Evolutionary conservation across 306 rosid genomes (phyloP).

Genomic region (Cicer bijugum): DNA sequence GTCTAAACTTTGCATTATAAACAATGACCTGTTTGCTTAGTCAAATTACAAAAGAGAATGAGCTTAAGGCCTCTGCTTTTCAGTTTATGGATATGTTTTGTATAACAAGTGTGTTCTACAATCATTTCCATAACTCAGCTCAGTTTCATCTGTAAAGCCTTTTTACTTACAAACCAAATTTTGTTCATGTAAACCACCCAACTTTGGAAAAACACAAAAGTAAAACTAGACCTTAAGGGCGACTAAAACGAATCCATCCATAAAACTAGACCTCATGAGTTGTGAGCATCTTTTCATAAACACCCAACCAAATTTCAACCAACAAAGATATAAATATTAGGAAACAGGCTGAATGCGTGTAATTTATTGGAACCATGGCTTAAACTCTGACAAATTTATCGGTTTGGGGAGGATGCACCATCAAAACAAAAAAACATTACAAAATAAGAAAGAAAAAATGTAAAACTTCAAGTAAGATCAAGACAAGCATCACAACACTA

Average conservation of each 20-base stretch:
- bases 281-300: background rate
- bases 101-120: background rate
- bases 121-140: background rate
- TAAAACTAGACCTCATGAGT: background rate
- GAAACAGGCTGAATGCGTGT: background rate
- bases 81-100: background rate
- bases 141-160: constrained; percentile 5
- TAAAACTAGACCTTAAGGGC: constrained; percentile 1
- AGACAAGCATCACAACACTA: constrained; percentile 10
- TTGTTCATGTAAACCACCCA: background rate
- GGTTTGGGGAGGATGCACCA: constrained; percentile 1
- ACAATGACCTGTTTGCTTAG: background rate
- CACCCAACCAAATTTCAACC: constrained; percentile 34
- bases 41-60: constrained; percentile 4
- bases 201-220: background rate
- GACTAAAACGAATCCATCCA: background rate
- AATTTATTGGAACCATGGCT: background rate
- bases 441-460: background rate
- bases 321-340: background rate
- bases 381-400: background rate
- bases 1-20: constrained; percentile 2
- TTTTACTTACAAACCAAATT: background rate
- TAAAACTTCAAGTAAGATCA: background rate
- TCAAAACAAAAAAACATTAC: background rate
- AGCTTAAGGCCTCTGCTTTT: background rate